These are phyloP conservation scores for Calocera cornea DNA, from an alignment of 768 basidiomycete genomes.

Conservation along the genomic window DNA sequence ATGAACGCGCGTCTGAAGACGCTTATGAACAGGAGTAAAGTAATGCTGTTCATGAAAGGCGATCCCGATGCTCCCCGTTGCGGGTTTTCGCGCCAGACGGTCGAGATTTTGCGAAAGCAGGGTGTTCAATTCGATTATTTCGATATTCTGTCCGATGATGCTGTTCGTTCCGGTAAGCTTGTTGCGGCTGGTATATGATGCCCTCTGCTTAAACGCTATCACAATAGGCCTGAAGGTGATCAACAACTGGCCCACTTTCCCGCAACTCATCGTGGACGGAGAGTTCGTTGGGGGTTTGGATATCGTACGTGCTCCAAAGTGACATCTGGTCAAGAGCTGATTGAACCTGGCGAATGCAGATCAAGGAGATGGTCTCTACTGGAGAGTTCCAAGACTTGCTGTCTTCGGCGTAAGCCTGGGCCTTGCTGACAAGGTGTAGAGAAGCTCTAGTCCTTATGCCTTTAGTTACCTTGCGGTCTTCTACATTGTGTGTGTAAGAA, in stretches of 20 bases:
- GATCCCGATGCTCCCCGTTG: slow-evolving; percentile 63
- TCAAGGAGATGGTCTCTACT: slow-evolving; percentile 71
- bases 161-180: slow-evolving; percentile 63
- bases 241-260: slow-evolving; percentile 86
- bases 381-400: slow-evolving; percentile 55
- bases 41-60: slow-evolving; percentile 90
- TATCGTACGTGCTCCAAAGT: slow-evolving; percentile 29
- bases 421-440: neutral
- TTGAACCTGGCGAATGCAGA: neutral
- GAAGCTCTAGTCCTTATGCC: neutral
- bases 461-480: neutral
- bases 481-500: too few relatives aligned
- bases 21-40: slow-evolving; percentile 66
- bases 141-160: slow-evolving; percentile 73
- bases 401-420: slow-evolving; percentile 5
- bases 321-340: neutral
- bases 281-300: slow-evolving; percentile 94
- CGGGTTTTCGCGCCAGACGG: slow-evolving; percentile 71
- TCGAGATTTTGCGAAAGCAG: slow-evolving; percentile 49
- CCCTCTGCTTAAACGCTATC: too few relatives aligned
- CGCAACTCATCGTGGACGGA: slow-evolving; percentile 74
- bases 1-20: slow-evolving; percentile 46
- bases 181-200: too few relatives aligned
- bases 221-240: slow-evolving; percentile 42
- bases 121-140: slow-evolving; percentile 57